phyloP scores from a whole-genome alignment of 768 basidiomycete species.

The Russula griseocarnosa region DNA sequence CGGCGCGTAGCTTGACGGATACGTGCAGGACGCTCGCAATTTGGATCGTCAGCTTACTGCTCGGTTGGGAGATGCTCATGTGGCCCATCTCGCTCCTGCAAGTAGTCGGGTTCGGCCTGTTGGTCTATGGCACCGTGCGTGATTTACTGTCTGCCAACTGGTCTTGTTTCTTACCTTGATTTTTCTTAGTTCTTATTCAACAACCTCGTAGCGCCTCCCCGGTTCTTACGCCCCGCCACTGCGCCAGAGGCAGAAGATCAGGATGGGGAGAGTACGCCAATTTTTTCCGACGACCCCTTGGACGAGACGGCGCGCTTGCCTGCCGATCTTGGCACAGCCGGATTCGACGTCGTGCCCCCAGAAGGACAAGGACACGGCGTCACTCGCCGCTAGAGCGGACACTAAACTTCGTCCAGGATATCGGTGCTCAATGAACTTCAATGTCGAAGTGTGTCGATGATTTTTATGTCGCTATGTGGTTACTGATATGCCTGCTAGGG shows the following conservation, averaged over 20 bases:
- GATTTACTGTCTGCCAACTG: background rate
- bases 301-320: constrained; percentile 85
- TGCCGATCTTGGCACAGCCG: constrained; percentile 73
- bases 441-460: too few species aligned
- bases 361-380: constrained; percentile 18
- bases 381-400: constrained; percentile 20
- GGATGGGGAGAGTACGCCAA: constrained; percentile 39
- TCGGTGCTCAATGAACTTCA: background rate
- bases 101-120: constrained; percentile 75
- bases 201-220: constrained; percentile 67
- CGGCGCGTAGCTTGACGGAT: constrained; percentile 86
- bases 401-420: background rate
- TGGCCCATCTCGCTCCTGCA: constrained; percentile 82
- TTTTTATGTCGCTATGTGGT: too few species aligned
- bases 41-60: constrained; percentile 84
- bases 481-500: too few species aligned
- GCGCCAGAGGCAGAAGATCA: constrained; percentile 18
- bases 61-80: constrained; percentile 87
- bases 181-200: constrained; percentile 78
- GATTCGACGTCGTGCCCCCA: constrained; percentile 73
- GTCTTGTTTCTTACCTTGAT: constrained; percentile 23
- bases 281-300: constrained; percentile 56
- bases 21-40: constrained; percentile 95
- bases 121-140: constrained; percentile 88
- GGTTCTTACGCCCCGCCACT: constrained; percentile 49